Percentiles rank a stretch among this genome's conserved stretches.
Conservation (phyloP, 2,329 filamentous ascomycete genomes). For the Colletotrichum melonis region DNA sequence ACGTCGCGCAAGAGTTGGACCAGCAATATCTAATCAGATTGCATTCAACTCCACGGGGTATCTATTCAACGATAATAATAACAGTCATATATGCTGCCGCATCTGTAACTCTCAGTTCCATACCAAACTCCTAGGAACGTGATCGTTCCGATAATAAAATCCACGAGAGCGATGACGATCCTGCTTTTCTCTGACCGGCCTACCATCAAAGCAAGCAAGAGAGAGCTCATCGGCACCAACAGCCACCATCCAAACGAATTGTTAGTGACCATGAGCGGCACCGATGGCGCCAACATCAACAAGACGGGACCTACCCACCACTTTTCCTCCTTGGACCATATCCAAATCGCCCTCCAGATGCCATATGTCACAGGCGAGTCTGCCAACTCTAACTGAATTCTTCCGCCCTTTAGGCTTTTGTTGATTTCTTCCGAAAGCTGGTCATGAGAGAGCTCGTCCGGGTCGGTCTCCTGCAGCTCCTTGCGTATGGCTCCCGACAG, state of each 20-base stretch:
- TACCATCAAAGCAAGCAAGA: not conserved
- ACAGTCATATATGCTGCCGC: not conserved
- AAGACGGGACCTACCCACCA: slow-evolving; percentile 17
- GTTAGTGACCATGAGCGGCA: not conserved
- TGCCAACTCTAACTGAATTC: slow-evolving; percentile 32
- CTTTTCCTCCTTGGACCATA: slow-evolving; percentile 20
- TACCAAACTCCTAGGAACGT: slow-evolving; percentile 5
- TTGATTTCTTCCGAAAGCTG: slow-evolving; percentile 36
- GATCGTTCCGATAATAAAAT: not conserved
- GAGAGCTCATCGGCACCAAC: not conserved
- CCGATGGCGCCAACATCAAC: not conserved
- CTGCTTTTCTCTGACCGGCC: slow-evolving; percentile 14
- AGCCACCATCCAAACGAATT: slow-evolving; percentile 6
- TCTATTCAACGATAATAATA: not conserved
- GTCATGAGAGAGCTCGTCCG: slow-evolving; percentile 32
- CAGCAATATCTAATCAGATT: not conserved
- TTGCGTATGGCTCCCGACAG: slow-evolving; percentile 15
- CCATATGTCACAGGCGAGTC: not conserved
- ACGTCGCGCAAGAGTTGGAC: not conserved
- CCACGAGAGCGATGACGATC: not conserved
- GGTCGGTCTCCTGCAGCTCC: slow-evolving; percentile 33
- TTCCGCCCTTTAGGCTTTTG: slow-evolving; percentile 37
- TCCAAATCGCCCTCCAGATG: not conserved
- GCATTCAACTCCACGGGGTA: not conserved
- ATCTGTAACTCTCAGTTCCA: not conserved